Base-by-base conservation (phyloP, 2,329 filamentous ascomycete species). In the Colletotrichum musae region DNA sequence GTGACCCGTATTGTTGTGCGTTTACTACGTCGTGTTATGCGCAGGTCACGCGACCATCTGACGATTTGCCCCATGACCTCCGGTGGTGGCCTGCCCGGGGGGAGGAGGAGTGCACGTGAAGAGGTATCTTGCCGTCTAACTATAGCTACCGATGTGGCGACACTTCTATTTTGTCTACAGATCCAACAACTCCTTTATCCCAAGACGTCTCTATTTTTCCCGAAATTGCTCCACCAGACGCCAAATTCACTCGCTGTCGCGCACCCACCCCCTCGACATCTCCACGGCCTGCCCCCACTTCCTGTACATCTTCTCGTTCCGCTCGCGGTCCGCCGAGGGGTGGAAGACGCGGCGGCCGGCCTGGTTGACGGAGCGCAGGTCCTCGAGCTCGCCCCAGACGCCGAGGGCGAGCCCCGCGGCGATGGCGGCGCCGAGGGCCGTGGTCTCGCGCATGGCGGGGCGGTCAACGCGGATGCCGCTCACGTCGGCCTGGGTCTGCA, bases 401-500 rank as follows among this genome's bases (percentile, higher is more conserved):
- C 88, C 91, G 13, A 93, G 89, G 9, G 94, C 94, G 69, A 97
- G 90, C n/a, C 93, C 94, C 9, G 94, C 94, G 16, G 94, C 94
- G 74, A 97, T 95, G 56, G 94, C 94, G 15, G 94, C 94, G 28
- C 94, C 94, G 2, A 97, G 87, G 1, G 94, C 92, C 1, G 94
- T 97, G 4, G 94, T 97, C 83, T 97, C 94, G 66, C 93, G 91
- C 94, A 97, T 97, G 64, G 89, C 87, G 0, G 94, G 94, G 26
- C 94, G 90, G 78, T 95, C 90, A 70, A 97, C 92, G 32, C 91
- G 92, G 73, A 97, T 96, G 64, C 91, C 83, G 74, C 93, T 94
- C 58, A 97, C 88, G 81, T 97, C 92, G 71, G 94, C 92, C 86
- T 97, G 94, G 5, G 93, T 94, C 86, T 92, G 94, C 94, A 97